These are phyloP conservation scores for Adenanthera pavonina DNA, from an alignment of 306 rosid genomes.

Conservation along the genomic window DNA sequence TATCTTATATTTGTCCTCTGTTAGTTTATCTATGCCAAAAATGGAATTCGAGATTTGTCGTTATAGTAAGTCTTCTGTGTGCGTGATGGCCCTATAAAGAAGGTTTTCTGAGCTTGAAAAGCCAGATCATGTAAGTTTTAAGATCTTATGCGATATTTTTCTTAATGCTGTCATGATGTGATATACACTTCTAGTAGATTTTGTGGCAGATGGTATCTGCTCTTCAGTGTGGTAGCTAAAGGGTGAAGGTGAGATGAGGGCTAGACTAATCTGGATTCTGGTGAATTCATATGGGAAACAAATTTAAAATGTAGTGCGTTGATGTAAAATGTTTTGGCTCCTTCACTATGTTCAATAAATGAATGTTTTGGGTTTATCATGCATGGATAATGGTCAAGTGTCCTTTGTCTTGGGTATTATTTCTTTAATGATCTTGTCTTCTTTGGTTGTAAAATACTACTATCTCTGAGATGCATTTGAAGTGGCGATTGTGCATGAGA, in stretches of 20 bases:
- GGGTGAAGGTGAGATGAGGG: neutral
- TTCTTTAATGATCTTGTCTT: neutral
- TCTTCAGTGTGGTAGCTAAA: neutral
- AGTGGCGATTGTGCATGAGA: too few species aligned
- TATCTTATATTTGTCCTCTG: conserved; percentile 4
- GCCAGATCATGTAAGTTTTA: conserved; percentile 3
- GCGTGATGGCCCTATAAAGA: neutral
- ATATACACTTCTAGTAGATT: neutral
- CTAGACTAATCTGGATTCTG: neutral
- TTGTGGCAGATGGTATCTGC: neutral
- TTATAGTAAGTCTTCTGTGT: neutral
- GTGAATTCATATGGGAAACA: neutral
- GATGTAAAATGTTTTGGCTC: neutral
- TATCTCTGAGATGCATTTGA: neutral
- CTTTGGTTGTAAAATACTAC: neutral
- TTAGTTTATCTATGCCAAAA: conserved; percentile 7
- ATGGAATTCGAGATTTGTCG: neutral
- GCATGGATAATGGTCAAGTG: neutral
- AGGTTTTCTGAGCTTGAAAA: neutral
- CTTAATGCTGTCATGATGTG: neutral
- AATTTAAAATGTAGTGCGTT: neutral
- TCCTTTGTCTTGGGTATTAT: neutral
- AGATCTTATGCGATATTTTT: conserved; percentile 29
- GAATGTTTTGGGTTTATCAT: neutral
- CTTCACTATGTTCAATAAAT: neutral